These are phyloP conservation scores for Laetiporus sulphureus DNA, from an alignment of 1,284 basidiomycete genomes.

Conservation along the genomic window DNA sequence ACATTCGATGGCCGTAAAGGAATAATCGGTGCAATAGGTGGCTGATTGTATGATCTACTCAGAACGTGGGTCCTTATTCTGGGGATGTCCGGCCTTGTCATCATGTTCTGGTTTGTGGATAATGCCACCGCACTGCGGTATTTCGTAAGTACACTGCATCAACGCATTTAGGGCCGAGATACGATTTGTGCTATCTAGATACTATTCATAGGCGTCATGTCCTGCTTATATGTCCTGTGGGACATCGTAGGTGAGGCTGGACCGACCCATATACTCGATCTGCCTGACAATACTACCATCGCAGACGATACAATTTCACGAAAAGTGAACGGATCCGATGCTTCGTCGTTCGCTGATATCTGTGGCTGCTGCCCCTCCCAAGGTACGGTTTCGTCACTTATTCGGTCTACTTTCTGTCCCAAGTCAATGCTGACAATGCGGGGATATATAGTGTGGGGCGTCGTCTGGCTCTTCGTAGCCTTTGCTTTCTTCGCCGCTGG, in stretches of 20 bases:
- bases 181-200: constrained; percentile 42
- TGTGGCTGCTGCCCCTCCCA: constrained; percentile 77
- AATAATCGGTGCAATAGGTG: background rate
- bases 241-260: constrained; percentile 68
- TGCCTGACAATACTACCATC: background rate
- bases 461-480: constrained; percentile 85
- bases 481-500: constrained; percentile 79
- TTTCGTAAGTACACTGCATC: constrained; percentile 39
- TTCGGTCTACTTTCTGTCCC: constrained; percentile 4
- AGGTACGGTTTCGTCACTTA: constrained; percentile 30
- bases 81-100: constrained; percentile 68
- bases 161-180: background rate
- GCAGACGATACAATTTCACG: constrained; percentile 84
- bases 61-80: constrained; percentile 73
- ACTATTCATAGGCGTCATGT: constrained; percentile 95
- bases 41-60: background rate
- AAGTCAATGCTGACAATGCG: constrained; percentile 1
- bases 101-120: constrained; percentile 82
- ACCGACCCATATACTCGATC: background rate
- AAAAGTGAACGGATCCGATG: constrained; percentile 91
- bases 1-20: background rate
- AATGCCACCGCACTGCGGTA: constrained; percentile 67
- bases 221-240: constrained; percentile 82
- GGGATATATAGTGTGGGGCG: constrained; percentile 63
- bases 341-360: constrained; percentile 82